Conservation (phyloP, 192 early-diverging fungal species). For the Diversispora epigaea region DNA sequence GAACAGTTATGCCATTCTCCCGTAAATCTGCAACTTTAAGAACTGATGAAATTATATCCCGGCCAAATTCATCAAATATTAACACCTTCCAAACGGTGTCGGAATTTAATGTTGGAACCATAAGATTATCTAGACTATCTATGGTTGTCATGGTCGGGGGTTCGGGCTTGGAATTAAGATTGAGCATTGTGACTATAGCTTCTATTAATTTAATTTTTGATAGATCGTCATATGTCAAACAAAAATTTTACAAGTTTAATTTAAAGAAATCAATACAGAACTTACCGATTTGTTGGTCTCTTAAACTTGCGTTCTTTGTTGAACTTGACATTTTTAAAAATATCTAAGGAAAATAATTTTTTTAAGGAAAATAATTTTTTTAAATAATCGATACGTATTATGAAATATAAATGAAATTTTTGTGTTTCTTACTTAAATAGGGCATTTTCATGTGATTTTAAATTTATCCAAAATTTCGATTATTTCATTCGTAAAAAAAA, state of each 20-base stretch:
- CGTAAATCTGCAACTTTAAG: slow-evolving; percentile 94
- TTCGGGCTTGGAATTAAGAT: slow-evolving; percentile 69
- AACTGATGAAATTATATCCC: slow-evolving; percentile 95
- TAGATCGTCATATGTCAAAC: background rate
- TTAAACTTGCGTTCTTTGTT: slow-evolving; percentile 44
- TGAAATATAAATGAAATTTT: too few relatives aligned
- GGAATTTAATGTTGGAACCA: slow-evolving; percentile 33
- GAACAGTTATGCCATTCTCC: slow-evolving; percentile 94
- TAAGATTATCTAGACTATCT: slow-evolving; percentile 33
- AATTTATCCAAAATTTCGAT: too few relatives aligned
- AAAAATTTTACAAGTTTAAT: slow-evolving; percentile 15
- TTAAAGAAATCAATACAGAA: background rate
- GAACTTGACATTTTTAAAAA: slow-evolving; percentile 36
- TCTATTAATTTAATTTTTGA: slow-evolving; percentile 49
- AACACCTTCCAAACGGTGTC: slow-evolving; percentile 96
- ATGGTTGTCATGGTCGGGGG: slow-evolving; percentile 36
- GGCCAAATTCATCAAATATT: slow-evolving; percentile 89
- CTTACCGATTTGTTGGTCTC: slow-evolving; percentile 67
- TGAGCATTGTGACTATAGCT: slow-evolving; percentile 81
- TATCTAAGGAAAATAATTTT: too few relatives aligned
- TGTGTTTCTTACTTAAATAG: too few relatives aligned
- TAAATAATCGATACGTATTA: too few relatives aligned
- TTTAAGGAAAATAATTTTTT: too few relatives aligned
- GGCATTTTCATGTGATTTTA: too few relatives aligned
- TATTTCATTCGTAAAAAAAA: too few relatives aligned